Base-by-base conservation (phyloP, 2,329 filamentous ascomycete genomes). In the Aspergillus tanneri region DNA sequence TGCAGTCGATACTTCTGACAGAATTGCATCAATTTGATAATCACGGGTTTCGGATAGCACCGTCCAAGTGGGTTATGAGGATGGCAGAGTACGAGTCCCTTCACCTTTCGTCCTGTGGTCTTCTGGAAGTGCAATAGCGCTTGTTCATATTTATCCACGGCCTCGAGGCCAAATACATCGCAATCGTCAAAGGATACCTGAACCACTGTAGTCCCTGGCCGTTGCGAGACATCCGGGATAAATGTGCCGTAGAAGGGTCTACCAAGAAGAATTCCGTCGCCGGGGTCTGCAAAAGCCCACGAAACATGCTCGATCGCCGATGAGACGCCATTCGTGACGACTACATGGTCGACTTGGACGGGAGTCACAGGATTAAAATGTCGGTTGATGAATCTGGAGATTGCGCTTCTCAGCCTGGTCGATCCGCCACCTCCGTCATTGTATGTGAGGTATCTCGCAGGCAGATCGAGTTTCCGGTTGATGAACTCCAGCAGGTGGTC, bases 51-150 rank as follows among this genome's bases (percentile, higher is more conserved):
- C 0, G 46, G 38, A 36, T 77, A 77, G 59, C 75, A 77, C 5
- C 72, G 65, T 0, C 78, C 77, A 1, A 80, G 66, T 0, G 78
- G 78, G 47, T 80, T 80, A 44, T 79, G 76, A 2, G 77, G 77
- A 21, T 79, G 69, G 43, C 75, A 76, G 3, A 81, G 65, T 50
- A 82, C 71, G n/a, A 82, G 50, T 0, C 68, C 77, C 12, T 68
- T 66, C n/a, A 80, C 69, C 21, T 60, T 67, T 12, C 67, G 62
- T 0, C 77, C 77, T 0, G 60, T 59, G 3, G 59, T 56, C 2
- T 63, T 54, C 30, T 72, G 68, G 2, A 68, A 65, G 0, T 54
- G 59, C 14, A 73, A 53, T 3, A 77, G 49, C 1, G 69, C 70
- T 6, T 67, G 54, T 53, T 80, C 77, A 50, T 81, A 80, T 28